phyloP scores from a whole-genome alignment of 2,329 filamentous ascomycete genomes.

The Apiospora marii region DNA sequence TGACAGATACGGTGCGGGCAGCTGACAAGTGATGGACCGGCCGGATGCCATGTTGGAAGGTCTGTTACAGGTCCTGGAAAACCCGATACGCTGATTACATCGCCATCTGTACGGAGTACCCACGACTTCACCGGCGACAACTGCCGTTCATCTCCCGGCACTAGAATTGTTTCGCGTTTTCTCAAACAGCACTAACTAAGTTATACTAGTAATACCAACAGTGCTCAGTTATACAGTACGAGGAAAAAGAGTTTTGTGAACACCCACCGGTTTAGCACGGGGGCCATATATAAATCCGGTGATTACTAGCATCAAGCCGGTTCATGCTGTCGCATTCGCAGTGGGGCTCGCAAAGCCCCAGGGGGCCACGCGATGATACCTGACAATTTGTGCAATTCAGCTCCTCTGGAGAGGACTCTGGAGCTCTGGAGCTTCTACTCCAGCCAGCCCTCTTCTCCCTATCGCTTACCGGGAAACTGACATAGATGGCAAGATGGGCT shows the following conservation, averaged over 20 bases:
- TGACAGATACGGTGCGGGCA: neutral
- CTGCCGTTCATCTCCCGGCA: slow-evolving; percentile 13
- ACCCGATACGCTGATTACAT: neutral
- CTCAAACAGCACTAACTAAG: slow-evolving; percentile 1
- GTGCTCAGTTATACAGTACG: neutral
- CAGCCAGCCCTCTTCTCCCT: slow-evolving; percentile 12
- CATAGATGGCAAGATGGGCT: neutral
- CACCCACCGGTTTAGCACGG: neutral
- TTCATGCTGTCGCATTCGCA: neutral
- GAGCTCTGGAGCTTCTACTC: neutral
- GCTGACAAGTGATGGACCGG: neutral
- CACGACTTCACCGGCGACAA: neutral
- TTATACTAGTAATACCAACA: slow-evolving; percentile 2
- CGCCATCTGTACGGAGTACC: neutral
- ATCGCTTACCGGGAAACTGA: slow-evolving; percentile 2
- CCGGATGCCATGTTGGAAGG: neutral
- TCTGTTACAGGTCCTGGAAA: slow-evolving; percentile 7
- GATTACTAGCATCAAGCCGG: slow-evolving; percentile 6
- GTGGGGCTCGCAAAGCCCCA: slow-evolving; percentile 9
- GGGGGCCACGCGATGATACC: slow-evolving; percentile 16
- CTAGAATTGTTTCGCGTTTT: slow-evolving; percentile 10
- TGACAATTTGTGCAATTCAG: slow-evolving; percentile 8
- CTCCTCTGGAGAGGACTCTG: neutral
- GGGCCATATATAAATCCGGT: neutral
- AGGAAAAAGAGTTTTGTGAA: neutral